Base-by-base conservation (phyloP, 2,329 filamentous ascomycete species). In the Lasiodiplodia theobromae region DNA sequence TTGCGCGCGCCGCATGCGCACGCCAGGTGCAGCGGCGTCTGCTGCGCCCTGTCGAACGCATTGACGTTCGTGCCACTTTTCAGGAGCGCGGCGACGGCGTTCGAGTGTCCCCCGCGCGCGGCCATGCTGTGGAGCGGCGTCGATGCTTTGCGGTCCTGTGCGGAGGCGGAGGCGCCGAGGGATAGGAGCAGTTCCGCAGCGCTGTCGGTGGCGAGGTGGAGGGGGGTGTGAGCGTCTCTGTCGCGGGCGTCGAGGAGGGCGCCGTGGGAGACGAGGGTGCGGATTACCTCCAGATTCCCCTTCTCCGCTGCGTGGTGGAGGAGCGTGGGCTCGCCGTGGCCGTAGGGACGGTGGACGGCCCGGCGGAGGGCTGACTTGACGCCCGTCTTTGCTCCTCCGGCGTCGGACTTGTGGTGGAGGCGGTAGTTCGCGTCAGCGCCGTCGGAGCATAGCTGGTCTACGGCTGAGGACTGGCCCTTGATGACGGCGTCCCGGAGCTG, bases 51-150 rank as follows among this genome's bases (percentile, higher is more conserved):
- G 52, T 66, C 23, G 21, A 16, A 21, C 0, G 8, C 7, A 18
- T 66, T 56, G 11, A 16, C 34, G 2, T 18, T 37, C 6, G 14
- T 2, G 5, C n/a, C 31, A 5, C 2, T 2, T 11, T 44, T 23
- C 11, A 49, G 23, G 14, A 66, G 21, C 0, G 60, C 28, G 11
- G 28, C 37, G 7, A 66, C 64, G 2, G 52, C 64, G 3, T 66
- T 44, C 2, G 28, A 2, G 18, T 34, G 34, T 0, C n/a, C n/a
- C n/a, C 64, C 64, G 1, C 10, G 8, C 5, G 64, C 18, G 5
- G 64, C 52, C 3, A 47, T 8, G n/a, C 34, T 21, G 38, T 66
- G 64, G 16, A 66, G n/a, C n/a, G n/a, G n/a, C n/a, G n/a, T n/a
- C n/a, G n/a, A n/a, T n/a, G n/a, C n/a, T n/a, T n/a, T n/a, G n/a